Evolutionary conservation across 352 stramenopile genomes (phyloP).

Genomic region (Globisporangium orthogonon): DNA sequence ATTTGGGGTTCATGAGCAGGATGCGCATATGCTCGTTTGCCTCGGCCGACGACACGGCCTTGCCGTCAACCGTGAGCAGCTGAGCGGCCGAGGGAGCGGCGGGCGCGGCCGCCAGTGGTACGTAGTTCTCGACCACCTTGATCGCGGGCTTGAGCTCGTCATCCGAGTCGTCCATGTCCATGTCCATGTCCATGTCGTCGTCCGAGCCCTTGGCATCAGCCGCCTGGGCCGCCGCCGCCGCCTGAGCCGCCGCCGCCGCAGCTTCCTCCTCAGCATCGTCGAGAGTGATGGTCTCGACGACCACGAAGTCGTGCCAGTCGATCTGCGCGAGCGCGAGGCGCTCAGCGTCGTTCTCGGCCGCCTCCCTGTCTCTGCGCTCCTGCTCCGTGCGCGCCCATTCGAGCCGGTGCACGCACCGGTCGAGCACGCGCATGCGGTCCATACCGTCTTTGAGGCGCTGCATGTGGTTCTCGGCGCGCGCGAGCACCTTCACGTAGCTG

Average conservation of each 20-base stretch:
- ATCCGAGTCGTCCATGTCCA: conserved; percentile 61
- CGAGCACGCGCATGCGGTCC: conserved; percentile 80
- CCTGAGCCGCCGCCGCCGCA: conserved; percentile 18
- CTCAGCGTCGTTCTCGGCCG: conserved; percentile 70
- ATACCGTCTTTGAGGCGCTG: conserved; percentile 68
- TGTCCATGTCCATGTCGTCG: conserved; percentile 90
- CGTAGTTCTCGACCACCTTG: conserved; percentile 85
- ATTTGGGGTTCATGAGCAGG: conserved; percentile 97
- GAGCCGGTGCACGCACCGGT: conserved; percentile 80
- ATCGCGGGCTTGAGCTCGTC: conserved; percentile 49
- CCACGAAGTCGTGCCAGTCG: conserved; percentile 99
- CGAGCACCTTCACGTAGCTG: conserved; percentile 90
- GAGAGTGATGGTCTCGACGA: conserved; percentile 99
- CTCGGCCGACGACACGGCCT: conserved; percentile 79
- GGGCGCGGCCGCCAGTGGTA: conserved; percentile 45
- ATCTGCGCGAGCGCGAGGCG: conserved; percentile 75
- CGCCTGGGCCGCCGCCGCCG: conserved; percentile 3
- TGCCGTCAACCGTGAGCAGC: conserved; percentile 80
- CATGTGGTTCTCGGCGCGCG: conserved; percentile 64
- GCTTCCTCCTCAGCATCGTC: conserved; percentile 79
- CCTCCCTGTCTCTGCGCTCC: conserved; percentile 64
- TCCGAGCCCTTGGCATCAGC: conserved; percentile 43
- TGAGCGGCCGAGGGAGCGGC: conserved; percentile 17
- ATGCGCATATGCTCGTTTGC: conserved; percentile 99
- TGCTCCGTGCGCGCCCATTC: conserved; percentile 76